phyloP scores from a whole-genome alignment of 1,284 basidiomycete genomes.

The Pterulicium gracile region DNA sequence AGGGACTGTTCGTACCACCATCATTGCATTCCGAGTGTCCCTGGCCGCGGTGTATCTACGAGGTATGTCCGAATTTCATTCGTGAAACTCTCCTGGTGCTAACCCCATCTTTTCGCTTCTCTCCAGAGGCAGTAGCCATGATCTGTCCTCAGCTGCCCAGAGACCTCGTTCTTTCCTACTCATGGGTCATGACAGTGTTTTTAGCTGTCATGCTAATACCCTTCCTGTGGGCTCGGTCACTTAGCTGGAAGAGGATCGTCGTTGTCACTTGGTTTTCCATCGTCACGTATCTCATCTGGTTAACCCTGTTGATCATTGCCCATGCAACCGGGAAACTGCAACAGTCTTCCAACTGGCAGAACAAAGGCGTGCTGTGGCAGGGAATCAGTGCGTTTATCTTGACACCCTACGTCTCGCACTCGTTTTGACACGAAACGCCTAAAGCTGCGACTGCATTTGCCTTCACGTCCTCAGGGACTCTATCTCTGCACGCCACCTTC shows the following conservation, averaged over 20 bases:
- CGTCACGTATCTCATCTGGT: conserved; percentile 46
- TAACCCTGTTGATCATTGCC: conserved; percentile 37
- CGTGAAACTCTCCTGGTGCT: conserved; percentile 4
- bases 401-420: not conserved
- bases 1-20: conserved; percentile 27
- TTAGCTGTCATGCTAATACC: conserved; percentile 35
- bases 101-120: conserved; percentile 5
- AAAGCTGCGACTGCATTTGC: conserved; percentile 47
- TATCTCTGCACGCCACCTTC: conserved; percentile 53
- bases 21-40: conserved; percentile 34
- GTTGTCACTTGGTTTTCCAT: conserved; percentile 50
- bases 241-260: conserved; percentile 39
- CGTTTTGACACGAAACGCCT: conserved; percentile 6
- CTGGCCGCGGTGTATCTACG: conserved; percentile 52
- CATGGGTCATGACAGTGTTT: conserved; percentile 22
- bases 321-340: conserved; percentile 32
- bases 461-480: conserved; percentile 51
- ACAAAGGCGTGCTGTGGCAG: conserved; percentile 45
- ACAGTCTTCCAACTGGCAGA: conserved; percentile 25
- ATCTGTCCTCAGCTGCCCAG: conserved; percentile 32
- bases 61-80: conserved; percentile 29
- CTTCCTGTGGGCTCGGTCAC: conserved; percentile 39
- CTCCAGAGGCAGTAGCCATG: conserved; percentile 40
- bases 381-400: conserved; percentile 42
- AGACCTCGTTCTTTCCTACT: conserved; percentile 21